These are phyloP conservation scores for Lipomyces spencermartinsiae DNA, from an alignment of 805 yeast species.

Conservation along the genomic window DNA sequence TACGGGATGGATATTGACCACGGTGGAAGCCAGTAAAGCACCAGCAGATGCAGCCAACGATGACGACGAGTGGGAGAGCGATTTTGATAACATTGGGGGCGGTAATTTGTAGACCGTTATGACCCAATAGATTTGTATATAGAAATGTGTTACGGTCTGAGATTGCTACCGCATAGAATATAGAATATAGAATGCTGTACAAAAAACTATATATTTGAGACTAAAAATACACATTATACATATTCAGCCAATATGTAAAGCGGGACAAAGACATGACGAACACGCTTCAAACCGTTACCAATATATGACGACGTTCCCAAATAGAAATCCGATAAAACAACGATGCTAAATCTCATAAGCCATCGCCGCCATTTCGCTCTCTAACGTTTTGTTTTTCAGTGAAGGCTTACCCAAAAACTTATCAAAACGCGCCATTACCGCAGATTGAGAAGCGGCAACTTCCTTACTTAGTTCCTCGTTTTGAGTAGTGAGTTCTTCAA, in stretches of 20 bases:
- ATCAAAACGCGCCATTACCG: constrained; percentile 23
- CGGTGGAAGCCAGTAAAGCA: constrained; percentile 18
- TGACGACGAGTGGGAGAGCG: constrained; percentile 48
- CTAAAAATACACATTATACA: background rate
- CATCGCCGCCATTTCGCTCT: background rate
- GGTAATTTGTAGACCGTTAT: constrained; percentile 1
- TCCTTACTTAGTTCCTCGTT: constrained; percentile 18
- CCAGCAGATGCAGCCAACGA: constrained; percentile 19
- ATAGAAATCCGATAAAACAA: constrained; percentile 6
- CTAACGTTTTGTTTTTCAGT: constrained; percentile 20
- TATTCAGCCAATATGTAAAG: background rate
- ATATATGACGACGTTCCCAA: background rate
- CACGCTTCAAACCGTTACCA: background rate
- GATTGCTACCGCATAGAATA: background rate
- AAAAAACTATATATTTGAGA: background rate
- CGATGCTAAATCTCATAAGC: background rate
- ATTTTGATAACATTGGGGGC: constrained; percentile 47
- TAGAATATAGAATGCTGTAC: background rate
- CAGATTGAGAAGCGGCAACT: constrained; percentile 14
- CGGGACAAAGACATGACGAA: background rate
- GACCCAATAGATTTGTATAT: background rate
- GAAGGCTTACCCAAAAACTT: constrained; percentile 27
- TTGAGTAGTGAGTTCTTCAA: constrained; percentile 19
- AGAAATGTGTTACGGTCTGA: background rate
- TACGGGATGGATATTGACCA: constrained; percentile 41